Base-by-base conservation (phyloP, 2,329 filamentous ascomycete genomes). In the Monosporascus sp. region DNA sequence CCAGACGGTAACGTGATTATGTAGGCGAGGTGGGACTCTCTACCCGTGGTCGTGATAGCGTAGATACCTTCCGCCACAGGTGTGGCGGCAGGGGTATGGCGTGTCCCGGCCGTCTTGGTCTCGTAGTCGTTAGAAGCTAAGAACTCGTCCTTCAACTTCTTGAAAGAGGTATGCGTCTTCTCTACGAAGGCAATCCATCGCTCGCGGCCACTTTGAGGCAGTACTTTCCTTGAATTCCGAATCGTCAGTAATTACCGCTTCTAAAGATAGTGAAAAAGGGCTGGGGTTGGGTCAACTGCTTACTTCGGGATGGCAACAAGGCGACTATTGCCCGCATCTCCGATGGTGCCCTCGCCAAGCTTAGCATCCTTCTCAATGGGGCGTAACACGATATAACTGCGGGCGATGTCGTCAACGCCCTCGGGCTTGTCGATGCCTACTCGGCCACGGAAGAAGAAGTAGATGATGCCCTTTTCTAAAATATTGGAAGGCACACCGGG, bases 51-150 rank as follows among this genome's bases (percentile, higher is more conserved):
- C 0, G 87, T 90, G 50, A 96, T 85, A 0, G 87, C 87, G 62
- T 96, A 96, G 0, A 96, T 84, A 1, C 91, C 92, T 68, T 96
- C 91, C 0, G 85, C 91, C n/a, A 91, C 77, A 0, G 89, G 88
- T 0, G 81, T 86, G 1, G 88, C 86, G 1, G 87, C 82, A 0
- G 89, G 85, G 0, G 76, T 78, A 49, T 87, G 84, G 14, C 88
- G 81, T 16, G 80, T 82, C 1, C 90, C 89, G 2, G 72, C 75
- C 0, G 90, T 93, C 72, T 91, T 86, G 7, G 91, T 96, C 50
- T 83, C 77, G 66, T 95, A 92, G 11, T 88, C 83, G 1, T 74
- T 76, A 0, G 81, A 80, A 1, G 78, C 69, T 58, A 94, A 77
- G 68, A 95, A 91, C 6, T 80, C 79, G 4, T 88, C 83, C 63